phyloP scores from a whole-genome alignment of 352 stramenopile genomes.

The Globisporangium alternatum region DNA sequence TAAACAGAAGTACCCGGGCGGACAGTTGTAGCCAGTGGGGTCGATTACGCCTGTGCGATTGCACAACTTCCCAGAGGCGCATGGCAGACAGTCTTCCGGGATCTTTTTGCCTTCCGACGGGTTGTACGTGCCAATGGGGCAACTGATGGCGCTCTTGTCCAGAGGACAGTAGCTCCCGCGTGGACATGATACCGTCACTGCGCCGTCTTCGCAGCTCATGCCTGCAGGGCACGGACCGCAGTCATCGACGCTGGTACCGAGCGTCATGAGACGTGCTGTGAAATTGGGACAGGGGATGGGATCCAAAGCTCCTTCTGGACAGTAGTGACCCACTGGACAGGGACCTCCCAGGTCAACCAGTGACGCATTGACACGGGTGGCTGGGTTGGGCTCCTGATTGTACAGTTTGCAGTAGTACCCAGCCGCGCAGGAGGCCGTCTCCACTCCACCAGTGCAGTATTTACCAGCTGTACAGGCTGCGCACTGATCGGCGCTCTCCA shows the following conservation, averaged over 20 bases:
- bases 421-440: conserved; percentile 73
- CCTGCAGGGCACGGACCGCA: conserved; percentile 80
- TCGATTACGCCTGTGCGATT: conserved; percentile 63
- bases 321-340: conserved; percentile 77
- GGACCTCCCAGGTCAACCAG: conserved; percentile 52
- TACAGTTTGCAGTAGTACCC: conserved; percentile 82
- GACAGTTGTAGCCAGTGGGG: conserved; percentile 59
- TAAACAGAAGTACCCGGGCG: conserved; percentile 69
- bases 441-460: conserved; percentile 71
- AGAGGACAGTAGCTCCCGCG: conserved; percentile 56
- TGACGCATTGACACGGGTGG: conserved; percentile 1
- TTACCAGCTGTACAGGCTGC: conserved; percentile 63
- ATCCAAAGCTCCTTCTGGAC: conserved; percentile 63
- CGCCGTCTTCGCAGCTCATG: conserved; percentile 81
- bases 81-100: conserved; percentile 57
- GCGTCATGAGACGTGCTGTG: conserved; percentile 46
- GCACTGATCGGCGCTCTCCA: conserved; percentile 53
- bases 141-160: conserved; percentile 40
- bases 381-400: conserved; percentile 61
- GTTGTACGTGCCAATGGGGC: conserved; percentile 66
- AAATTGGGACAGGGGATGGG: conserved; percentile 64
- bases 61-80: conserved; percentile 70
- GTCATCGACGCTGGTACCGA: conserved; percentile 52
- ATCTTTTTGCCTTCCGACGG: conserved; percentile 26
- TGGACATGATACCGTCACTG: conserved; percentile 58